Evolutionary conservation across 2,329 filamentous ascomycete species (phyloP).

Genomic region (Diaporthe citrichinensis): DNA sequence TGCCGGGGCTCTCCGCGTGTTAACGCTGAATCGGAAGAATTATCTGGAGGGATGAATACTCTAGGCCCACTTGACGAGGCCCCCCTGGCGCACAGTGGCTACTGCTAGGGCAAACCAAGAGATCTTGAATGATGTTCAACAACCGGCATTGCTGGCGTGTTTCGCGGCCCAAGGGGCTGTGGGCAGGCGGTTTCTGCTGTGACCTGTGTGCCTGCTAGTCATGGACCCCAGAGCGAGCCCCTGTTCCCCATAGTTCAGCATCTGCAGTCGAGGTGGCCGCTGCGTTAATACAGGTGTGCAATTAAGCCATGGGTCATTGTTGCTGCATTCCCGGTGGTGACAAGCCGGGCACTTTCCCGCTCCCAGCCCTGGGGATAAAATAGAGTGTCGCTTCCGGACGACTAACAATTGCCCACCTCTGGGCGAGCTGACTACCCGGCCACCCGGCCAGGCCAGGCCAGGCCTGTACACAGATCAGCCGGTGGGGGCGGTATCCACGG

Average conservation of each 20-base stretch:
- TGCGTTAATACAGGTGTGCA: conserved; percentile 13
- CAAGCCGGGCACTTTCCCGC: conserved; percentile 18
- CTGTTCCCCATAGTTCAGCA: conserved; percentile 24
- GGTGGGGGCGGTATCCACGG: conserved; percentile 9
- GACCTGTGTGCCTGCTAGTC: conserved; percentile 25
- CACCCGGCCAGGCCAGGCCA: conserved; percentile 15
- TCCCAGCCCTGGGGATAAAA: conserved; percentile 6
- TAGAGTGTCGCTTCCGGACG: conserved; percentile 6
- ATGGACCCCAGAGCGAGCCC: conserved; percentile 24
- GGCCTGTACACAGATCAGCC: conserved; percentile 6
- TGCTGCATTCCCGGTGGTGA: conserved; percentile 25
- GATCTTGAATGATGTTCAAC: conserved; percentile 37
- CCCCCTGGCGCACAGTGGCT: conserved; percentile 40
- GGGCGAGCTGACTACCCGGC: conserved; percentile 5
- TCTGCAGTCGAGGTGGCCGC: conserved; percentile 16
- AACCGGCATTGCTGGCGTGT: conserved; percentile 39
- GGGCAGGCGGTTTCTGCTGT: conserved; percentile 14
- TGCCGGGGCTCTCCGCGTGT: conserved; percentile 43
- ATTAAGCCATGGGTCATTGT: conserved; percentile 7
- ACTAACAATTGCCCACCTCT: background rate
- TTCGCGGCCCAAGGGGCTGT: conserved; percentile 37
- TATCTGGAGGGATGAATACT: conserved; percentile 41
- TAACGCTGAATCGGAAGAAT: conserved; percentile 43
- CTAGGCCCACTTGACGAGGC: conserved; percentile 32
- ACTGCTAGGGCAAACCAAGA: conserved; percentile 25